Percentiles rank a stretch among this genome's conserved stretches.
phyloP scores from a whole-genome alignment of 345 rosid species.

The Arabis hirsuta region DNA sequence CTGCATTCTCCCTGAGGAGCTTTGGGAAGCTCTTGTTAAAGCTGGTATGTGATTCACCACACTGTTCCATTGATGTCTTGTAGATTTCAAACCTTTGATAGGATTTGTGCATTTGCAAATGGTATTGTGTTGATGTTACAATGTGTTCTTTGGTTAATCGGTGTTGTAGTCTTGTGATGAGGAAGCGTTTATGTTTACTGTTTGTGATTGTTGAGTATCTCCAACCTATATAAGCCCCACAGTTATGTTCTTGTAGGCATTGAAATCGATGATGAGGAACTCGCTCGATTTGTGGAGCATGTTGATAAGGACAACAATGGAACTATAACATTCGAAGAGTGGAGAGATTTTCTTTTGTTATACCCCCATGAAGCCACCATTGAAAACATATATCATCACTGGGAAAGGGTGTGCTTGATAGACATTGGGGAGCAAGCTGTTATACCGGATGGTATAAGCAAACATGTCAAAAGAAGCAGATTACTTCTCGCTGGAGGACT shows the following conservation, averaged over 20 bases:
- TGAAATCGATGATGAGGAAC: slow-evolving; percentile 91
- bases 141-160: not conserved
- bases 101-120: not conserved
- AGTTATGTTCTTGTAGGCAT: slow-evolving; percentile 66
- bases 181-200: not conserved
- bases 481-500: slow-evolving; percentile 91
- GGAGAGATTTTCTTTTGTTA: slow-evolving; percentile 96
- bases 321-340: slow-evolving; percentile 95
- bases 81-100: not conserved
- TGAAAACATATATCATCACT: slow-evolving; percentile 89
- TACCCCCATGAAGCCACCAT: slow-evolving; percentile 98
- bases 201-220: slow-evolving; percentile 12
- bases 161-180: not conserved
- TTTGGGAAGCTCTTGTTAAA: slow-evolving; percentile 85
- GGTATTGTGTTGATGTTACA: slow-evolving; percentile 1
- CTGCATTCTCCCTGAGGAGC: slow-evolving; percentile 95
- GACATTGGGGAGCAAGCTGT: slow-evolving; percentile 98
- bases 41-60: slow-evolving; percentile 60
- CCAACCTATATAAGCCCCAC: slow-evolving; percentile 51
- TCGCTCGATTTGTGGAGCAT: slow-evolving; percentile 95
- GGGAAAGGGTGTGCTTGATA: slow-evolving; percentile 91
- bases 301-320: slow-evolving; percentile 98
- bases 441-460: slow-evolving; percentile 93
- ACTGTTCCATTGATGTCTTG: slow-evolving; percentile 26
- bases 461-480: slow-evolving; percentile 77